Base-by-base conservation (phyloP, 2,329 filamentous ascomycete genomes). In the Diaporthe longicolla region DNA sequence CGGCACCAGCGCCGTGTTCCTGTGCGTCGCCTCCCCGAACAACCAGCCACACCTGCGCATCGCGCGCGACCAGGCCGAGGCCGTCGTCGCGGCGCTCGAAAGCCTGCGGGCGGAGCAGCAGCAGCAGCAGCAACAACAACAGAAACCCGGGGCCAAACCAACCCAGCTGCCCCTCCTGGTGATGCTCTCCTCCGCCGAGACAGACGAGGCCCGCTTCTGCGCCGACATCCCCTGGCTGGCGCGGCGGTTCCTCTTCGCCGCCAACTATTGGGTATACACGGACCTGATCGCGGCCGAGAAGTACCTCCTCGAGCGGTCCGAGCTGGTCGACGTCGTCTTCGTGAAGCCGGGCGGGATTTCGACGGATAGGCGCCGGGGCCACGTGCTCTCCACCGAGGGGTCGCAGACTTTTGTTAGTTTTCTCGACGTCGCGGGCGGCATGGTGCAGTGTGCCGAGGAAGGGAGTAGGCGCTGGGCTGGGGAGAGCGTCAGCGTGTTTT, bases 21-120 rank as follows among this genome's bases (percentile, higher is more conserved):
- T 73, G 61, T 43, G 48, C 37, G 71, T 73, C n/a, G 61, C 71
- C 21, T 24, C 10, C 50, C 54, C 43, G 21, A 21, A 29, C 58
- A 66, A 50, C 35, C 10, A 54, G 37, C 71, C 71, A 21, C 37
- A 52, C 50, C 43, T 55, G 4, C 71, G 61, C 71, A 65, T 73
- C 52, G 71, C 71, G 29, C 71, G 52, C 37, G 61, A 73, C 61
- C 71, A 70, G 63, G 61, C 71, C 61, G 61, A 69, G 50, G 65
- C 52, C n/a, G 71, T 52, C 29, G 61, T 73, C 10, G 61, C 63
- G 26, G 71, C 71, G 4, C 71, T 73, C 32, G 59, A 35, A 24
- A 26, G 4, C 13, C 61, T 73, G 13, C 54, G 71, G 26, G 21
- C 2, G 10, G 43, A 65, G 4, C 43, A 45, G 15, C 15, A 45